Evolutionary conservation across 306 rosid genomes (phyloP), one percentile per base, ranked within the genome.

Genomic region (Prunus fruticosa): DNA sequence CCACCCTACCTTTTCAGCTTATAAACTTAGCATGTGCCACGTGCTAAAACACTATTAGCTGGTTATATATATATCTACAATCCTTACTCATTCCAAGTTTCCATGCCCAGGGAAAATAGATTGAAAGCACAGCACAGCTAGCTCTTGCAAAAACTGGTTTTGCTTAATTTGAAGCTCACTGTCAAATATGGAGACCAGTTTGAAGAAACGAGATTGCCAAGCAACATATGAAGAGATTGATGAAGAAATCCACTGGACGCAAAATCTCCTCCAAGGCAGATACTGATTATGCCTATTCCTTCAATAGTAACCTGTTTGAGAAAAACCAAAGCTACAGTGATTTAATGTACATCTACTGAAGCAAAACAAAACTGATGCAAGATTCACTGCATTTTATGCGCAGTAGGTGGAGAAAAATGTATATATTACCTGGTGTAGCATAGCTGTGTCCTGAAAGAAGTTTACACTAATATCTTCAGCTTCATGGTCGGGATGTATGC

Each of bases 181-280:
- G 27, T 0, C 27, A 25, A 25, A 25, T 25, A 25, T 25, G 27
- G 27, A 25, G 27, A 25, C 27, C 27, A 86, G 74, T 82, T 87
- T 76, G 88, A 80, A 79, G 95, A 94, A 83, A 86, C 83, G 78
- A 94, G 97, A 85, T 87, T 89, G 86, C 90, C 97, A 49, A 94
- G 91, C 88, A 94, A 88, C 79, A 92, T 76, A 89, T 94, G 92
- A 76, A 94, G 91, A 65, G 97, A 92, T 38, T 91, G 88, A 85
- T 94, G 97, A 84, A 94, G 97, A 85, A 91, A 94, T 67, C 98
- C 97, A 72, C 91, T 67, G 27, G 92, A 87, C 69, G 85, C 68
- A 82, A 92, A 94, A 86, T 89, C 87, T 80, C 80, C 85, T 79
- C 95, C 93, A 28, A 94, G 90, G 89, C 93, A 94, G 73, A 90